These are phyloP conservation scores for Pseudohalonectria lignicola DNA, from an alignment of 2,329 filamentous ascomycete genomes.

Conservation along the genomic window DNA sequence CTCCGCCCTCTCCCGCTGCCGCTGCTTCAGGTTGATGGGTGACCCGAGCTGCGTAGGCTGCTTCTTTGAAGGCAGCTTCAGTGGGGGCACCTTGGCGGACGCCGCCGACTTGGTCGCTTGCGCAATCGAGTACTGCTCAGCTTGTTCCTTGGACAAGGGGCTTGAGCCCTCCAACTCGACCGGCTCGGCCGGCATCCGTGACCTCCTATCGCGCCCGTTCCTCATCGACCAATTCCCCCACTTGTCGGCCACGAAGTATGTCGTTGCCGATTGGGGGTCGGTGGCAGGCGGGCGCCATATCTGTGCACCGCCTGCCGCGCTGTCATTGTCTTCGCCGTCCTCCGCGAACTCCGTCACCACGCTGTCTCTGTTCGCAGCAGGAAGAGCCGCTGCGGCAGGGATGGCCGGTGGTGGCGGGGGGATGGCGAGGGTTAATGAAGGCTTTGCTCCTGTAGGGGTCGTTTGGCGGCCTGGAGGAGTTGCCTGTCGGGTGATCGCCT, in stretches of 20 bases:
- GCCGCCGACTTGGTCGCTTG: constrained; percentile 8
- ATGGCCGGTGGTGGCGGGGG: constrained; percentile 9
- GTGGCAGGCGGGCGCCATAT: constrained; percentile 39
- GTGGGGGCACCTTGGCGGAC: constrained; percentile 3
- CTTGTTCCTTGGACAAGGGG: constrained; percentile 6
- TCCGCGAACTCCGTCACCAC: constrained; percentile 42
- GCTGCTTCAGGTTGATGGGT: constrained; percentile 14
- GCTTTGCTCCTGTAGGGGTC: constrained; percentile 16
- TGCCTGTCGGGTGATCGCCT: neutral
- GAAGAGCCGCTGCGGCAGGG: no score
- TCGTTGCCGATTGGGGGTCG: constrained; percentile 31
- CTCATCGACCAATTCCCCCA: constrained; percentile 42
- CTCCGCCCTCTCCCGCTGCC: constrained; percentile 11
- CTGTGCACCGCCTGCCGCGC: constrained; percentile 22
- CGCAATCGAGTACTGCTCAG: constrained; percentile 4
- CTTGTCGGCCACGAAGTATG: constrained; percentile 39
- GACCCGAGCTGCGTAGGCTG: constrained; percentile 16
- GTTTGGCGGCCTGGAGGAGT: neutral
- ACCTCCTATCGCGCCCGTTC: constrained; percentile 19
- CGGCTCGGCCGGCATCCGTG: constrained; percentile 9
- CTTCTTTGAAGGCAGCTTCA: constrained; percentile 8
- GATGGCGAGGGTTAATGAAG: constrained; percentile 29
- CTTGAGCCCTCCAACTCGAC: constrained; percentile 14
- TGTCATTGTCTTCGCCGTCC: constrained; percentile 26
- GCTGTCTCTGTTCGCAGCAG: constrained; percentile 21